A percentile compares a stretch with the other conserved stretches of the same genome.
phyloP scores from a whole-genome alignment of 108 stramenopile species.

The Cyclotella choctawhatcheeana region DNA sequence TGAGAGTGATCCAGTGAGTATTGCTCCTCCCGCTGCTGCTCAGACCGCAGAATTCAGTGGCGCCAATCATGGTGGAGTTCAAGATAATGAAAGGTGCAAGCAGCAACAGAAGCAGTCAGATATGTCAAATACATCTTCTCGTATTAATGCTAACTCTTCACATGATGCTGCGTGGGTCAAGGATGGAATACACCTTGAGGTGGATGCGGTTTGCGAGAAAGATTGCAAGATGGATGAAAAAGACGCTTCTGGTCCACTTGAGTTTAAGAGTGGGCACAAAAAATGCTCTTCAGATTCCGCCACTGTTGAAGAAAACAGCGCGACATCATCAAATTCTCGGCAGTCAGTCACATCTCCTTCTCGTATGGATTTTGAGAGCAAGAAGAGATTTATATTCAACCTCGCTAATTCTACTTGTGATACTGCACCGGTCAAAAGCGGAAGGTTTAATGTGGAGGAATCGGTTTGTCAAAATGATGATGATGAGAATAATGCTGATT shows the following conservation, averaged over 20 bases:
- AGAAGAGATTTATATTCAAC: constrained; percentile 13
- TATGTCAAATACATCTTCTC: not conserved
- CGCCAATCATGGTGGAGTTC: too few relatives aligned
- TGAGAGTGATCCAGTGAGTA: not conserved
- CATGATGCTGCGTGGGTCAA: too few relatives aligned
- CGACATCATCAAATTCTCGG: not conserved
- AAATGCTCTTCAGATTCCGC: too few relatives aligned
- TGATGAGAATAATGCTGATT: not conserved
- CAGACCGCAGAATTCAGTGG: not conserved
- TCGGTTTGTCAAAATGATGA: not conserved
- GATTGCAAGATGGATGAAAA: not conserved
- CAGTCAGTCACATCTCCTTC: not conserved
- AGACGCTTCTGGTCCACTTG: not conserved
- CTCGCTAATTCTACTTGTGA: not conserved
- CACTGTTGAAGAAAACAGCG: not conserved
- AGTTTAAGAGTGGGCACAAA: not conserved
- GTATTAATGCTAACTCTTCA: too few relatives aligned
- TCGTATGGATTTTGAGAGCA: constrained; percentile 2
- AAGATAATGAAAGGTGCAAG: too few relatives aligned
- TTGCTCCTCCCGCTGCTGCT: not conserved
- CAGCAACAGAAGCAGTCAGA: not conserved
- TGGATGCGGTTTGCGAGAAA: not conserved
- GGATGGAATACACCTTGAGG: not conserved
- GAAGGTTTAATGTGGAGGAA: not conserved
- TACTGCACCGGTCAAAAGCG: not conserved